Conservation (phyloP, 495 filamentous ascomycete genomes). For the Podospora comata region DNA sequence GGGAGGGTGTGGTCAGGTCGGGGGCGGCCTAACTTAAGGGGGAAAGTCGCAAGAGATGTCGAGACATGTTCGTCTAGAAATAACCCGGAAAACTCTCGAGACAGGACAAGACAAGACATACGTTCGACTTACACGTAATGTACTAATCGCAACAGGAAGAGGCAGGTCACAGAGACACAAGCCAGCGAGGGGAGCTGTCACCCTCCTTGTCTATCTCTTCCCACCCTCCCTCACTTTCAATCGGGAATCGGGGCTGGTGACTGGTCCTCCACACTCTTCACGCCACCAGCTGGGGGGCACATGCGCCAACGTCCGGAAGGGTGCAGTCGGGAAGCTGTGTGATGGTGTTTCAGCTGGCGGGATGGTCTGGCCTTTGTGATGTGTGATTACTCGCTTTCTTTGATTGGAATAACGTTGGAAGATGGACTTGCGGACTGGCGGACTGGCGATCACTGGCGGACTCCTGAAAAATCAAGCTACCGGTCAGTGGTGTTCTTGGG, state of each 20-base stretch:
- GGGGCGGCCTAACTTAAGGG: background rate
- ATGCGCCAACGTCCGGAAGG: background rate
- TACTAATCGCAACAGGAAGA: slow-evolving; percentile 1
- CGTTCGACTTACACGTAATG: slow-evolving; percentile 12
- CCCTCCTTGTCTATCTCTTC: background rate
- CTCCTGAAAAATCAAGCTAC: background rate
- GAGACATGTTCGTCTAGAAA: background rate
- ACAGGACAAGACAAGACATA: slow-evolving; percentile 4
- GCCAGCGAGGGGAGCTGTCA: background rate
- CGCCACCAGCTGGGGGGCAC: background rate
- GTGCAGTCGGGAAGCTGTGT: background rate
- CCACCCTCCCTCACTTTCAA: background rate
- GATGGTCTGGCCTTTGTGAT: background rate
- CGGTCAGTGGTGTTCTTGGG: background rate
- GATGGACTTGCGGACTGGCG: background rate
- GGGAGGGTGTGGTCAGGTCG: background rate
- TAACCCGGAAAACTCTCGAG: background rate
- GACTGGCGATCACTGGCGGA: background rate
- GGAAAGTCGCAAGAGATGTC: background rate
- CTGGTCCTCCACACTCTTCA: background rate
- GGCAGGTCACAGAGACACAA: slow-evolving; percentile 8
- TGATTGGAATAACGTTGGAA: background rate
- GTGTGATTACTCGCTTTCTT: background rate
- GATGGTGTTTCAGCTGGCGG: background rate
- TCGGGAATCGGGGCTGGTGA: background rate